Percentiles rank a stretch among this genome's conserved stretches.
phyloP scores from a whole-genome alignment of 2,329 filamentous ascomycete species.

The Aotearoamyces nothofagi region DNA sequence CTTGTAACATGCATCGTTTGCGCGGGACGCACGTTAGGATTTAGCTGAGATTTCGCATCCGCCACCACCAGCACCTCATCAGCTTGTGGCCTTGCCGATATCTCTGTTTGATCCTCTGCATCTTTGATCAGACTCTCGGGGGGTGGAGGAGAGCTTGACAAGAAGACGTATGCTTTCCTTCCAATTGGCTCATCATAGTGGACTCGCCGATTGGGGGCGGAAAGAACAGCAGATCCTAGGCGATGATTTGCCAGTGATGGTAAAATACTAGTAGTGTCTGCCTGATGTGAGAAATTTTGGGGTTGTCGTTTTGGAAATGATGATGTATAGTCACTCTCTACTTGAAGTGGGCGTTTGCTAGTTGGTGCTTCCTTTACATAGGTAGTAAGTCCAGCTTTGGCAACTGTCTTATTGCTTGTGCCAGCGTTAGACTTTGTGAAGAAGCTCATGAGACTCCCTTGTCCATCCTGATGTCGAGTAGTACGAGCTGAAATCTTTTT shows the following conservation, averaged over 20 bases:
- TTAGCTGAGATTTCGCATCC: not conserved
- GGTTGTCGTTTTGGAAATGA: not conserved
- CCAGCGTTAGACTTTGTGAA: constrained; percentile 7
- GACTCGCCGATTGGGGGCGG: constrained; percentile 10
- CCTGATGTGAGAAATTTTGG: not conserved
- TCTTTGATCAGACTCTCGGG: constrained; percentile 4
- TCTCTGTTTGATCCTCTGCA: constrained; percentile 3
- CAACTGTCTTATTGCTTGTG: not conserved
- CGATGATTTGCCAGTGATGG: constrained; percentile 12
- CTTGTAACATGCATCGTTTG: constrained; percentile 13
- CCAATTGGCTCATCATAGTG: constrained; percentile 4
- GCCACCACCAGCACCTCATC: no score
- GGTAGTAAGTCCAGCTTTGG: not conserved
- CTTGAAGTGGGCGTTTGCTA: not conserved
- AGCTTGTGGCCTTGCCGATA: not conserved
- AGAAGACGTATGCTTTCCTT: constrained; percentile 14
- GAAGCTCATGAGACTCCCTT: constrained; percentile 13
- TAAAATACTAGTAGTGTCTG: constrained; percentile 6
- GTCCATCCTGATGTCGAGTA: constrained; percentile 7
- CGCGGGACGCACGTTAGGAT: constrained; percentile 5
- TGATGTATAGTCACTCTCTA: not conserved
- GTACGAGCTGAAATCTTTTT: constrained; percentile 4
- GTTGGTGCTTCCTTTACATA: constrained; percentile 5
- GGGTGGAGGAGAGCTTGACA: constrained; percentile 17
- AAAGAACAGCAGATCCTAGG: constrained; percentile 5